Conservation (phyloP, 2,329 filamentous ascomycete genomes). For the Torrubiella hemipterigena region DNA sequence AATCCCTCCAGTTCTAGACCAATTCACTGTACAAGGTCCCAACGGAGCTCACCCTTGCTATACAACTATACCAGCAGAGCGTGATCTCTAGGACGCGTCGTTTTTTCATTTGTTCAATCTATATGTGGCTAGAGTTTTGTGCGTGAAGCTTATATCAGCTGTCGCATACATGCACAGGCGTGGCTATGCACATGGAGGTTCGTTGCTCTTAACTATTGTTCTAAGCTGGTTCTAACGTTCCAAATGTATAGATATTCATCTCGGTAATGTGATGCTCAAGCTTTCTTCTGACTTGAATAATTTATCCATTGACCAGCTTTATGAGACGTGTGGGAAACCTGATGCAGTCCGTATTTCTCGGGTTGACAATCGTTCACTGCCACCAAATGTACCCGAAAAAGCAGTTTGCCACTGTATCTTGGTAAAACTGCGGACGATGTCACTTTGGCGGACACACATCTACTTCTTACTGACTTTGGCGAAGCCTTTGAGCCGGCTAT, state of each 20-base stretch:
- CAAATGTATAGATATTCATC: conserved; percentile 14
- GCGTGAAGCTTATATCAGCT: conserved; percentile 11
- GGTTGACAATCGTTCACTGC: conserved; percentile 12
- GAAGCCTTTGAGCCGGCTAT: conserved; percentile 15
- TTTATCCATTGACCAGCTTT: conserved; percentile 18
- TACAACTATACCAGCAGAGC: conserved; percentile 10
- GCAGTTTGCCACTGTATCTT: conserved; percentile 12
- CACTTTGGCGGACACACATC: conserved; percentile 13
- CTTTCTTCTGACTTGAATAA: conserved; percentile 8
- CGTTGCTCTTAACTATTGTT: too few species aligned
- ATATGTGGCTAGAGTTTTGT: conserved; percentile 9
- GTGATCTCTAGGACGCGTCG: conserved; percentile 8
- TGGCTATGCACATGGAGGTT: conserved; percentile 16
- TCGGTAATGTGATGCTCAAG: conserved; percentile 12
- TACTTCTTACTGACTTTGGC: conserved; percentile 22
- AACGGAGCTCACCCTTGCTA: conserved; percentile 12
- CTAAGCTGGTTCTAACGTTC: too few species aligned
- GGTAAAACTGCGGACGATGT: conserved; percentile 16
- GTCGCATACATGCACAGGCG: conserved; percentile 14
- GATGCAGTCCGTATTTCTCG: conserved; percentile 14
- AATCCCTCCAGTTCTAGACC: conserved; percentile 8
- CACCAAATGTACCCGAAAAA: conserved; percentile 14
- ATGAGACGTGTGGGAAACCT: conserved; percentile 17
- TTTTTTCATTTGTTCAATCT: conserved; percentile 9
- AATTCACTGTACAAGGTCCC: conserved; percentile 9